Percentiles rank a stretch among this genome's conserved stretches.
Conservation (phyloP, 805 yeast species). For the Ogataea wickerhamii region DNA sequence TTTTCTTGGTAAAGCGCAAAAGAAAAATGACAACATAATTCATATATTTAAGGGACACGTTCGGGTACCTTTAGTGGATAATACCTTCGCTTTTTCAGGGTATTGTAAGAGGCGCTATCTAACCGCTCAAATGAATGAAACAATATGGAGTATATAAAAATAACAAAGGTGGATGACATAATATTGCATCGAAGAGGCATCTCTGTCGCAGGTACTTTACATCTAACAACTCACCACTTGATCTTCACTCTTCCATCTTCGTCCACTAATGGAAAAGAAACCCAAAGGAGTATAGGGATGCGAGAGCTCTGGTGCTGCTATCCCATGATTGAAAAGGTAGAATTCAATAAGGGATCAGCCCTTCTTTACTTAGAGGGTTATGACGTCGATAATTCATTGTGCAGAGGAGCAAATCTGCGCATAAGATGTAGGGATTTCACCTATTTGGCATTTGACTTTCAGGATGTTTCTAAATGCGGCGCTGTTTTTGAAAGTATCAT, state of each 20-base stretch:
- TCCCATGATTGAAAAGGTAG: slow-evolving; percentile 70
- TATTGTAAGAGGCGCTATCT: too few relatives aligned
- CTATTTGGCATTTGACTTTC: slow-evolving; percentile 72
- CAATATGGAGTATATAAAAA: slow-evolving; percentile 54
- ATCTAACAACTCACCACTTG: slow-evolving; percentile 71
- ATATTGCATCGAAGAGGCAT: slow-evolving; percentile 57
- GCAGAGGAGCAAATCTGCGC: slow-evolving; percentile 52
- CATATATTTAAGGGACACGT: too few relatives aligned
- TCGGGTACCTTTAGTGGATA: too few relatives aligned
- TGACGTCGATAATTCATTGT: slow-evolving; percentile 16
- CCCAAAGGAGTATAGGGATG: slow-evolving; percentile 21
- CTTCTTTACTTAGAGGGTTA: slow-evolving; percentile 20
- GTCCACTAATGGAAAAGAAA: slow-evolving; percentile 6
- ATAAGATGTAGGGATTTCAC: slow-evolving; percentile 83
- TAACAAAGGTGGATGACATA: slow-evolving; percentile 45
- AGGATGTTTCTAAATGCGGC: slow-evolving; percentile 50
- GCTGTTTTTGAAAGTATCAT: slow-evolving; percentile 74
- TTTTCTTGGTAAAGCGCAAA: too few relatives aligned
- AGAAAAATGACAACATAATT: too few relatives aligned
- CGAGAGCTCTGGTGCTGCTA: slow-evolving; percentile 90
- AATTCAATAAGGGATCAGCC: slow-evolving; percentile 54
- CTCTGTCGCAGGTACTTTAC: slow-evolving; percentile 55
- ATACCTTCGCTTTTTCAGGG: too few relatives aligned
- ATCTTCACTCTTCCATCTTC: slow-evolving; percentile 46
- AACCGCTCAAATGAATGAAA: too few relatives aligned